Evolutionary conservation across 805 yeast genomes (phyloP).

Genomic region (Starmerella potacharoeniae): DNA sequence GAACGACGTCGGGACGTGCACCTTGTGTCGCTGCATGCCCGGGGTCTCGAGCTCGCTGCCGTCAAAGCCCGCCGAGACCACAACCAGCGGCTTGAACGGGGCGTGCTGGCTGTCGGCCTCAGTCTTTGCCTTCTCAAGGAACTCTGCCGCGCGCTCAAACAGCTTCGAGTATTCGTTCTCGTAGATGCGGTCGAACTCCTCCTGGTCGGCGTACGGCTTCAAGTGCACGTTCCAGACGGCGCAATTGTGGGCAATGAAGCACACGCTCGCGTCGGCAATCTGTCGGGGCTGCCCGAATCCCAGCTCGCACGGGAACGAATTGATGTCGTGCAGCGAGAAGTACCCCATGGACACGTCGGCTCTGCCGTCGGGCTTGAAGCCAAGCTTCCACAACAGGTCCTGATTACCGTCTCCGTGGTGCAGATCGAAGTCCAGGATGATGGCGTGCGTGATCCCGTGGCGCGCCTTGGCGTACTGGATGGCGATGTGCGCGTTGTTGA

Average conservation of each 20-base stretch:
- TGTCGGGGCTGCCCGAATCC: conserved; percentile 65
- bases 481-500: conserved; percentile 72
- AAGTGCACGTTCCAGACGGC: conserved; percentile 78
- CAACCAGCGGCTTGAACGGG: conserved; percentile 46
- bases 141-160: conserved; percentile 56
- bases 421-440: conserved; percentile 67
- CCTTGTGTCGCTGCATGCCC: conserved; percentile 78
- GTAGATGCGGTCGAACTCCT: conserved; percentile 55
- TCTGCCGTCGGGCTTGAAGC: conserved; percentile 32
- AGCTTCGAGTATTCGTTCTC: conserved; percentile 48
- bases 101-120: conserved; percentile 21
- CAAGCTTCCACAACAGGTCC: conserved; percentile 73
- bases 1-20: conserved; percentile 71
- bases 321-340: conserved; percentile 73
- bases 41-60: conserved; percentile 72
- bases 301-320: conserved; percentile 72
- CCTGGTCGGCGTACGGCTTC: conserved; percentile 49
- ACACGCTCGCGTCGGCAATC: conserved; percentile 64
- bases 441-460: conserved; percentile 66
- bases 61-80: conserved; percentile 82
- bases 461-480: conserved; percentile 59
- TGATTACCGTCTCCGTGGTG: conserved; percentile 89
- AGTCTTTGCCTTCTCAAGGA: conserved; percentile 17
- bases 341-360: conserved; percentile 44
- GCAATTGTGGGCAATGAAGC: conserved; percentile 64